phyloP scores from a whole-genome alignment of 257 asterid species.

The Verbena officinalis region DNA sequence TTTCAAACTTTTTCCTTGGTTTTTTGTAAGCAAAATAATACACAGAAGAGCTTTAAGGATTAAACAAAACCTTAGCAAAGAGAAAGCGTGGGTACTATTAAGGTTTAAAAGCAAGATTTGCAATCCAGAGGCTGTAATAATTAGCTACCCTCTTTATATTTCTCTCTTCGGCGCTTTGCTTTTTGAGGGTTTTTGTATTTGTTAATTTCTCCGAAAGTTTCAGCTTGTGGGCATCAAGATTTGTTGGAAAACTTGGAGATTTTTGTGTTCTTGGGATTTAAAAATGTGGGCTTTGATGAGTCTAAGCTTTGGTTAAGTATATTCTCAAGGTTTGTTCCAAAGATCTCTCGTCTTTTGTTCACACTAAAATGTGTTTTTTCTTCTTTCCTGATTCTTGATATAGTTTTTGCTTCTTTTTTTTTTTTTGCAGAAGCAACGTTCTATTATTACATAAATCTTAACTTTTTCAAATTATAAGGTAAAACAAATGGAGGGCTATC shows the following conservation, averaged over 20 bases:
- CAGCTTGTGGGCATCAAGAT: too few relatives aligned
- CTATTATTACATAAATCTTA: not conserved
- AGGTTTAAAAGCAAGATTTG: constrained; percentile 38
- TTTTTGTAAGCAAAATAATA: constrained; percentile 4
- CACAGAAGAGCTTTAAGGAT: not conserved
- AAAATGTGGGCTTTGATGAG: constrained; percentile 30
- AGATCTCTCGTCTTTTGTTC: not conserved
- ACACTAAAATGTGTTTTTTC: too few relatives aligned
- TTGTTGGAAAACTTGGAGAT: too few relatives aligned
- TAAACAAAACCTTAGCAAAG: not conserved
- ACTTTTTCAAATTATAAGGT: not conserved
- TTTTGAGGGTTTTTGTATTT: constrained; percentile 2
- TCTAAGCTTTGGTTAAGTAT: constrained; percentile 25
- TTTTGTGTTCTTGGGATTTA: not conserved
- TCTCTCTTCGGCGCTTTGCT: constrained; percentile 4
- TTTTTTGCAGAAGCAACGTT: constrained; percentile 20
- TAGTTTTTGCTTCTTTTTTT: not conserved
- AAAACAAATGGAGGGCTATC: constrained; percentile 56
- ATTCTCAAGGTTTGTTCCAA: constrained; percentile 28
- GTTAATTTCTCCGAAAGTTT: constrained; percentile 1
- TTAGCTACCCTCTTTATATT: constrained; percentile 8
- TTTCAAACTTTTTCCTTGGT: not conserved
- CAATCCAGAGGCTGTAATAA: constrained; percentile 28
- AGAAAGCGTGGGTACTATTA: constrained; percentile 17
- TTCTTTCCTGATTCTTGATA: not conserved